Conservation (phyloP, 345 rosid species). For the Hirschfeldia incana region DNA sequence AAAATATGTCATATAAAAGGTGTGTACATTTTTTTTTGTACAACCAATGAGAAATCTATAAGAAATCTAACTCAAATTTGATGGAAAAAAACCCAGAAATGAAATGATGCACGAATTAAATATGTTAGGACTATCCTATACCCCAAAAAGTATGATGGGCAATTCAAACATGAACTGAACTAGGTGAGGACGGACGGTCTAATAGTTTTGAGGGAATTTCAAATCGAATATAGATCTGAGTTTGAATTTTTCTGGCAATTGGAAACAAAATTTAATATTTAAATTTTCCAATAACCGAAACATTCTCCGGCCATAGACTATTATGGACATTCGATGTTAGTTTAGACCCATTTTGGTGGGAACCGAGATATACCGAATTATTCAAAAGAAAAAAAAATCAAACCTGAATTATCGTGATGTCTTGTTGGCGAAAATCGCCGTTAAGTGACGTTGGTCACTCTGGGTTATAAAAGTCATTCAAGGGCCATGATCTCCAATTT, state of each 20-base stretch:
- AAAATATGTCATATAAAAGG: not conserved
- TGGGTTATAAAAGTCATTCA: not conserved
- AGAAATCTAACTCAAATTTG: slow-evolving; percentile 3
- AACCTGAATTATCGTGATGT: too few species aligned
- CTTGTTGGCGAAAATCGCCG: not conserved
- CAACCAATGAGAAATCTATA: not conserved
- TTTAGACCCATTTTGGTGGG: too few species aligned
- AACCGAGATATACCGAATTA: too few species aligned
- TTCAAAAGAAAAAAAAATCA: too few species aligned
- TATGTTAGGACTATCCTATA: not conserved
- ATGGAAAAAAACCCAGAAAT: not conserved
- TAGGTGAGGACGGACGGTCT: not conserved
- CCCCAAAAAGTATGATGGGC: not conserved
- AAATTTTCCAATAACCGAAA: too few species aligned
- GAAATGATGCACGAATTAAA: not conserved
- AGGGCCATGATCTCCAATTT: not conserved
- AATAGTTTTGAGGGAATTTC: too few species aligned
- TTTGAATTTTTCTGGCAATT: too few species aligned
- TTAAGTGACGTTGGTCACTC: not conserved
- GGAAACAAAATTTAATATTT: too few species aligned
- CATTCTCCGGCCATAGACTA: too few species aligned
- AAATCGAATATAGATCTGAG: too few species aligned
- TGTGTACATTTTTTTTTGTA: not conserved
- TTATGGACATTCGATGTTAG: too few species aligned
- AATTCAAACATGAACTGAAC: not conserved